phyloP scores from a whole-genome alignment of 495 filamentous ascomycete genomes.

The Penicillium chermesinum region DNA sequence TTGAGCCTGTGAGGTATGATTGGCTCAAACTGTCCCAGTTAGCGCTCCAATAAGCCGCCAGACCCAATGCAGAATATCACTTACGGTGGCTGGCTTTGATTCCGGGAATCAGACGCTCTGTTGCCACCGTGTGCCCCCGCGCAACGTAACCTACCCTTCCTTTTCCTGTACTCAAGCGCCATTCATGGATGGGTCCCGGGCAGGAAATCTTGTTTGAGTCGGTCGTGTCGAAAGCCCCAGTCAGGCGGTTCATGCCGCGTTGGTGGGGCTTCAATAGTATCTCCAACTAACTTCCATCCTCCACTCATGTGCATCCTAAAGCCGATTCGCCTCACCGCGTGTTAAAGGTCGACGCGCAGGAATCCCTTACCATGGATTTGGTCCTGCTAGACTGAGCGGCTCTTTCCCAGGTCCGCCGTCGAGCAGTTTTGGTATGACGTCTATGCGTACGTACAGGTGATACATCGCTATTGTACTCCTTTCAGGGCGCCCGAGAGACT shows the following conservation, averaged over 20 bases:
- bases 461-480: too few relatives aligned
- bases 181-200: conserved; percentile 4
- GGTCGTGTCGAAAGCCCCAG: conserved; percentile 5
- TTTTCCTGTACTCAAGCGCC: background rate
- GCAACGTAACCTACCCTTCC: background rate
- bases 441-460: too few relatives aligned
- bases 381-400: background rate
- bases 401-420: background rate
- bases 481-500: too few relatives aligned
- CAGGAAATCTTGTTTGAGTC: background rate
- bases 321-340: conserved; percentile 9
- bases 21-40: background rate
- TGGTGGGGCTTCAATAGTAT: conserved; percentile 8
- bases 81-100: background rate
- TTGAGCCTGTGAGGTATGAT: background rate
- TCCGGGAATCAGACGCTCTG: background rate
- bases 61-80: background rate
- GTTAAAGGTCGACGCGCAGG: conserved; percentile 17
- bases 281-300: conserved; percentile 10
- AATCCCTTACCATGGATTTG: too few relatives aligned
- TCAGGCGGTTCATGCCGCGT: conserved; percentile 10
- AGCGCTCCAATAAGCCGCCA: background rate
- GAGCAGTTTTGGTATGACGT: background rate
- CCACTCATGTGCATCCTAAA: background rate
- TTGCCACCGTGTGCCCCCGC: background rate